Base-by-base conservation (phyloP, 2,329 filamentous ascomycete species). In the Arthrocladium fulminans region DNA sequence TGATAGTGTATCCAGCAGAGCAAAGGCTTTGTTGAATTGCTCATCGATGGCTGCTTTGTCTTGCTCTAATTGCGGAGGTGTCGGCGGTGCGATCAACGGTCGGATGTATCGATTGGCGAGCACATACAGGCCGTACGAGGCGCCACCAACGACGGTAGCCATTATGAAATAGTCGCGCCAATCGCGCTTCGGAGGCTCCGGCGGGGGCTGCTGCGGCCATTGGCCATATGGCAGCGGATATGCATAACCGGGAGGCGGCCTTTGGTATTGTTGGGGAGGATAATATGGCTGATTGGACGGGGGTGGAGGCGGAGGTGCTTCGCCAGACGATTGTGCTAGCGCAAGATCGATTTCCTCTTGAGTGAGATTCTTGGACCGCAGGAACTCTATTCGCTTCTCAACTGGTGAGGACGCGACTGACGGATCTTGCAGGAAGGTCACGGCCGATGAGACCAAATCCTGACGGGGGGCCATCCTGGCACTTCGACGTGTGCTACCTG, bases 161-260 rank as follows among this genome's bases (percentile, higher is more conserved):
- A 97, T 95, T 67, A 98, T 97, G 69, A 98, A 98, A 86, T 88
- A 97, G 64, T 98, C 92, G 53, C 94, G 79, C 92, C 92, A 98
- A 69, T 98, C 92, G 61, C 92, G 76, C 63, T 81, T 83, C 2
- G 88, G 88, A 2, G 81, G 69, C 52, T 78, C 74, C 55, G 74
- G 76, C 27, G 74, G 73, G 20, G 68, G 62, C 23, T 51, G 51
- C 50, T 65, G 70, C 56, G 75, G 78, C 58, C 71, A 75, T 60
- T 72, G 71, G 41, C 68, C 71, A 60, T 76, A 76, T 48, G 67
- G 66, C 48, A 71, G 71, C 50, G 67, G 58, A n/a, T 69, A 67
- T 32, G 67, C 65, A 51, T 65, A 49, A 27, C 65, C 60, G 59
- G 65, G 55, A 63, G 69, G 49, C 56, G 60, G 50, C 63, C 45